phyloP scores from a whole-genome alignment of 768 basidiomycete species.

The Cytidiella melzeri region DNA sequence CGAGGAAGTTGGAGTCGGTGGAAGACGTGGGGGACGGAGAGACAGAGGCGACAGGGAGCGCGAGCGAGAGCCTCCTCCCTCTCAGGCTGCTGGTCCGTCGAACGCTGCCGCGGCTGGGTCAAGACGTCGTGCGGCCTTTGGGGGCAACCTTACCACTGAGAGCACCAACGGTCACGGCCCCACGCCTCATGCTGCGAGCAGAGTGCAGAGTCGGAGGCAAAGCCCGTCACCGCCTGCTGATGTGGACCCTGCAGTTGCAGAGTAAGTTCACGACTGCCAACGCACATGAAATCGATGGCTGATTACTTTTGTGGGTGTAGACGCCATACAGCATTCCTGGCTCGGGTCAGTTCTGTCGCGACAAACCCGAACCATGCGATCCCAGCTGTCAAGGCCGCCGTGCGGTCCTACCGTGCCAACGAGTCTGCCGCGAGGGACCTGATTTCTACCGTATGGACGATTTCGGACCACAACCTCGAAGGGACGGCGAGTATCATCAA shows the following conservation, averaged over 20 bases:
- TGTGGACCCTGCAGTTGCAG: conserved; percentile 45
- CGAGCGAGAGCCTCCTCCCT: conserved; percentile 43
- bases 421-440: conserved; percentile 82
- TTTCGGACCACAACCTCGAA: conserved; percentile 62
- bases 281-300: neutral
- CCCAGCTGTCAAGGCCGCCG: conserved; percentile 63
- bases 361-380: conserved; percentile 52
- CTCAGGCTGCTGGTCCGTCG: conserved; percentile 16
- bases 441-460: conserved; percentile 83
- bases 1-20: conserved; percentile 44
- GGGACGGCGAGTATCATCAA: conserved; percentile 70
- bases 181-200: conserved; percentile 21
- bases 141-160: conserved; percentile 47
- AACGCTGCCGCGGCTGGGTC: conserved; percentile 24
- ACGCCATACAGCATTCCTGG: conserved; percentile 58
- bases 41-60: conserved; percentile 44
- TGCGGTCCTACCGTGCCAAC: conserved; percentile 68
- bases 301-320: conserved; percentile 31
- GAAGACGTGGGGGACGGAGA: conserved; percentile 40
- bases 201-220: conserved; percentile 21
- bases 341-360: conserved; percentile 54
- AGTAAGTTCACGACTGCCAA: conserved; percentile 39
- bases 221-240: conserved; percentile 35
- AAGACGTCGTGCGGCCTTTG: conserved; percentile 58
- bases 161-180: conserved; percentile 17